Percentiles rank a stretch among this genome's conserved stretches.
These are phyloP conservation scores for Cercospora berteroae DNA, from an alignment of 2,329 filamentous ascomycete genomes.

Conservation along the genomic window DNA sequence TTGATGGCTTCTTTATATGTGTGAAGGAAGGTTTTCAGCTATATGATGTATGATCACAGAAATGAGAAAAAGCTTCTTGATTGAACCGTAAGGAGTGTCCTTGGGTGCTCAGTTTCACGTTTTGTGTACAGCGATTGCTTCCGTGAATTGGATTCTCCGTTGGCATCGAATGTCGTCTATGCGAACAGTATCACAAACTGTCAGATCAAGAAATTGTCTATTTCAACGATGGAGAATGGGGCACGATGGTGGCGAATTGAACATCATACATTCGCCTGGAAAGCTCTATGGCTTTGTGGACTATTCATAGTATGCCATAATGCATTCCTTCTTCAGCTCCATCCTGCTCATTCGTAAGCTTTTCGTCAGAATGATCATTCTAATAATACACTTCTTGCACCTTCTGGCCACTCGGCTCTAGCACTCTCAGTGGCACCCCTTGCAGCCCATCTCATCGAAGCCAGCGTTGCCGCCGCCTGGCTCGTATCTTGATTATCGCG, in stretches of 20 bases:
- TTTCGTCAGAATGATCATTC: conserved; percentile 6
- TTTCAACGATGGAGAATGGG: not conserved
- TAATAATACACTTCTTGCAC: conserved; percentile 2
- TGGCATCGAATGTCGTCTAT: not conserved
- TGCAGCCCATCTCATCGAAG: conserved; percentile 7
- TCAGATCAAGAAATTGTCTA: not conserved
- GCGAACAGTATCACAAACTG: not conserved
- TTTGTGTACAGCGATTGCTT: not conserved
- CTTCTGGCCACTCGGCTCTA: not conserved
- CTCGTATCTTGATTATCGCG: not conserved
- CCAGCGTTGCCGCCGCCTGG: not conserved
- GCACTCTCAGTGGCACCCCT: conserved; percentile 4
- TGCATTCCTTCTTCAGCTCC: not conserved
- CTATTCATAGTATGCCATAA: not conserved
- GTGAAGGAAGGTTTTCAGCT: not conserved
- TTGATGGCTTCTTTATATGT: not conserved
- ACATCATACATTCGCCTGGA: not conserved
- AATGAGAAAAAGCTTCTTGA: not conserved
- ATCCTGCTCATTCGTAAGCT: not conserved
- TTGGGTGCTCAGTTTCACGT: not conserved
- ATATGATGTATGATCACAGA: not conserved
- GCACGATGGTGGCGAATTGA: not conserved
- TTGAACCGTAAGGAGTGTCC: not conserved
- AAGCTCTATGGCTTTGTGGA: not conserved
- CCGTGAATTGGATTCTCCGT: not conserved